phyloP scores from a whole-genome alignment of 345 rosid species.

The Populus davidiana region DNA sequence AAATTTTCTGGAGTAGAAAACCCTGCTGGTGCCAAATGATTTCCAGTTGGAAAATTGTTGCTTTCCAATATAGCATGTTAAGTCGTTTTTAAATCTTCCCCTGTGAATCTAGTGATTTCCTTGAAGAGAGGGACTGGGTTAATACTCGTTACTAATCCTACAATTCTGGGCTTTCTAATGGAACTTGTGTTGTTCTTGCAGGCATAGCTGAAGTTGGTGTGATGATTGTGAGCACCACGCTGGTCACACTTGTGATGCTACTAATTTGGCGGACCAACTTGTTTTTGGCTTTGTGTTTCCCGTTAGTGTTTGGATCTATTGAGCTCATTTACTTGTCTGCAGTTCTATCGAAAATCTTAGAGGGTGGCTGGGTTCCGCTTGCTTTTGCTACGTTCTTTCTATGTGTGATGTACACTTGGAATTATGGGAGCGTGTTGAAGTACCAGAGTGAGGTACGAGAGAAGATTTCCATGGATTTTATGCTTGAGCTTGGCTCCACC shows the following conservation, averaged over 20 bases:
- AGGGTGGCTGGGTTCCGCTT: slow-evolving; percentile 96
- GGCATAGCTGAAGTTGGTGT: slow-evolving; percentile 99
- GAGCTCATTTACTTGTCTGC: slow-evolving; percentile 81
- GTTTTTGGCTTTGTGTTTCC: slow-evolving; percentile 72
- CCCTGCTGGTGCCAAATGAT: background rate
- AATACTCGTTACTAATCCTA: background rate
- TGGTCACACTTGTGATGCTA: slow-evolving; percentile 93
- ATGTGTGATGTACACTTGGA: slow-evolving; percentile 84
- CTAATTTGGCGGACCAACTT: slow-evolving; percentile 92
- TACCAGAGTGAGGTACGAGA: slow-evolving; percentile 89
- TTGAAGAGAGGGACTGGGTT: background rate
- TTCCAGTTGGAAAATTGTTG: background rate
- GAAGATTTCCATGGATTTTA: slow-evolving; percentile 77
- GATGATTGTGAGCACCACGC: slow-evolving; percentile 78
- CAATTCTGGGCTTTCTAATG: slow-evolving; percentile 4
- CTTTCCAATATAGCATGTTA: background rate
- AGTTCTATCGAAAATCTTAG: slow-evolving; percentile 62
- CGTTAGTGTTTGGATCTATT: slow-evolving; percentile 69
- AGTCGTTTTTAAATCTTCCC: background rate
- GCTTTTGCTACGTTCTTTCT: slow-evolving; percentile 75
- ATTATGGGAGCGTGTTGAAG: slow-evolving; percentile 90
- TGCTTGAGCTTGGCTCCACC: slow-evolving; percentile 81
- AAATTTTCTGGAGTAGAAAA: background rate
- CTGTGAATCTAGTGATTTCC: background rate
- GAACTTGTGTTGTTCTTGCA: slow-evolving; percentile 29